These are phyloP conservation scores for Deuterostichococcus epilithicus DNA, from an alignment of 139 green algal species.

Conservation along the genomic window DNA sequence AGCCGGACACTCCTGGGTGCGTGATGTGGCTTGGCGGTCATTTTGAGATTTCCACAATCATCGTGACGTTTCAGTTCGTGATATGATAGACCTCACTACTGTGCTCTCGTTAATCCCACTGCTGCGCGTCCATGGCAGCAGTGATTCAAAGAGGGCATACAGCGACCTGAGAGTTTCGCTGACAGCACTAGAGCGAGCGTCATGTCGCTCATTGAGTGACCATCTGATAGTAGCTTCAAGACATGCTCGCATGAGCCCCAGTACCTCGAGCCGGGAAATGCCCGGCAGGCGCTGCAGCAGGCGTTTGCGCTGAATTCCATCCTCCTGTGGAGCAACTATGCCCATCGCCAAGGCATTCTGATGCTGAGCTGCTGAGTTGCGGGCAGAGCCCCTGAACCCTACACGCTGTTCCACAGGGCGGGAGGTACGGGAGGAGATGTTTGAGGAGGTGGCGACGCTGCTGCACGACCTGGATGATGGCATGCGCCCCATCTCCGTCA, in stretches of 20 bases:
- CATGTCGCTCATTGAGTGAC: not conserved
- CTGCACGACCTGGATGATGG: slow-evolving; percentile 95
- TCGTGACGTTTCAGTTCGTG: too few species aligned
- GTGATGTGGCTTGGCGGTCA: not conserved
- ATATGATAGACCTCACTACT: not conserved
- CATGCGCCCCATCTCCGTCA: slow-evolving; percentile 92
- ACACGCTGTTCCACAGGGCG: slow-evolving; percentile 46
- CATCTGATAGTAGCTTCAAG: slow-evolving; percentile 5
- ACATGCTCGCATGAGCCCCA: too few species aligned
- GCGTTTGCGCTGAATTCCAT: not conserved
- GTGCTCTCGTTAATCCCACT: slow-evolving; percentile 5
- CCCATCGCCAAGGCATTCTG: not conserved
- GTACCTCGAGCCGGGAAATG: too few species aligned
- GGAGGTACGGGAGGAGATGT: slow-evolving; percentile 94
- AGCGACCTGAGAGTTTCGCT: slow-evolving; percentile 1
- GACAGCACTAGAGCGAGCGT: not conserved
- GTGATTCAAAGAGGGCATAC: not conserved
- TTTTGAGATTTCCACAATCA: too few species aligned
- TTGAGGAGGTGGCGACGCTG: slow-evolving; percentile 71
- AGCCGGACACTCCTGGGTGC: slow-evolving; percentile 82
- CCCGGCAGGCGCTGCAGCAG: not conserved
- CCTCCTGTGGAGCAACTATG: not conserved
- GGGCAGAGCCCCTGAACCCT: not conserved
- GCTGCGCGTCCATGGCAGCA: not conserved
- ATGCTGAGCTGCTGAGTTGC: too few species aligned